Evolutionary conservation across 192 early-diverging fungal genomes (phyloP).

Genomic region (Gryganskiella cystojenkinii): DNA sequence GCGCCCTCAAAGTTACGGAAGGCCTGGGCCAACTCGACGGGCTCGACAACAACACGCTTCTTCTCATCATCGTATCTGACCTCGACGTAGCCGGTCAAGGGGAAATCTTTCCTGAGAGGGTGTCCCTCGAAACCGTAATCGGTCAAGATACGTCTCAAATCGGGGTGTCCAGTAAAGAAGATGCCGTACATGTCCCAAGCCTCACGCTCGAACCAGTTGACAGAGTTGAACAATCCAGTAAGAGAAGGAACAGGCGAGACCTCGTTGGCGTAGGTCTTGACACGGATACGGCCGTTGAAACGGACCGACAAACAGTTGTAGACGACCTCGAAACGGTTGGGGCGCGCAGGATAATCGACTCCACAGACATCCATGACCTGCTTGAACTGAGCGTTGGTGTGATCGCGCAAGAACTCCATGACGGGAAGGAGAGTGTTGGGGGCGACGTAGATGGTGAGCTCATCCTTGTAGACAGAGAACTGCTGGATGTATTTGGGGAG

Average conservation of each 20-base stretch:
- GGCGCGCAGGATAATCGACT: constrained; percentile 90
- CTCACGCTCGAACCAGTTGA: constrained; percentile 99
- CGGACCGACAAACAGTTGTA: constrained; percentile 90
- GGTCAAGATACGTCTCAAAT: constrained; percentile 95
- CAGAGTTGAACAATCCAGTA: constrained; percentile 80
- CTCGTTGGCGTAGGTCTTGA: constrained; percentile 98
- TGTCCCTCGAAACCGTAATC: constrained; percentile 99
- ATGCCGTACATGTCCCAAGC: constrained; percentile 99
- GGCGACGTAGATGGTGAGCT: constrained; percentile 94
- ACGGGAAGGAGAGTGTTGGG: constrained; percentile 82
- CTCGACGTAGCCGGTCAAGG: constrained; percentile 98
- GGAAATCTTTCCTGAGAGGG: constrained; percentile 97
- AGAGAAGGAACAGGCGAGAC: constrained; percentile 90
- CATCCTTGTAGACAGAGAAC: constrained; percentile 97
- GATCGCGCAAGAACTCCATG: constrained; percentile 92
- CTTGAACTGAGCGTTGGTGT: constrained; percentile 93
- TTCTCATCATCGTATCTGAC: constrained; percentile 98
- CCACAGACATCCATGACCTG: constrained; percentile 90
- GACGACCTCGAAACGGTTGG: constrained; percentile 97
- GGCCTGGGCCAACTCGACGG: constrained; percentile 94
- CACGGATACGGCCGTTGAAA: constrained; percentile 93
- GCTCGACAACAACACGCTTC: constrained; percentile 97
- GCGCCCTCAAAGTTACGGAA: constrained; percentile 96
- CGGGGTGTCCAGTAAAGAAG: constrained; percentile 95
- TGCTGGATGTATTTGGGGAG: constrained; percentile 98